Evolutionary conservation across 306 rosid species (phyloP).

Genomic region (Corylus americana): DNA sequence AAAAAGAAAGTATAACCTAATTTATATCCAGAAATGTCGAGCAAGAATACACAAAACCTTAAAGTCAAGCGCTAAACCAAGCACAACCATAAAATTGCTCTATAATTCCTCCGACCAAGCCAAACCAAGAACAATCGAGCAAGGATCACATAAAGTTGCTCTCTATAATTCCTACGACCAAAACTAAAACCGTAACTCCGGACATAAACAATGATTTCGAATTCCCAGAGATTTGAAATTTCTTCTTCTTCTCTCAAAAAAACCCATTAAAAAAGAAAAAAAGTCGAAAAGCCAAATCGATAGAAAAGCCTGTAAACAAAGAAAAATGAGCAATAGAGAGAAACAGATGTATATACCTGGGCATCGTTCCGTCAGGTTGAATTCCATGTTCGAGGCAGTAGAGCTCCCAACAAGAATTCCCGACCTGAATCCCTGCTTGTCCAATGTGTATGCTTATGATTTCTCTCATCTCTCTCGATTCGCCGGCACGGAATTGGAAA

Average conservation of each 20-base stretch:
- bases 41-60: not conserved
- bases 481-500: not conserved
- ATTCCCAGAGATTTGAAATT: conserved; percentile 2
- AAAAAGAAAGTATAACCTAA: not conserved
- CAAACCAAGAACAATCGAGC: not conserved
- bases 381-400: conserved; percentile 81
- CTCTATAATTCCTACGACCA: no score
- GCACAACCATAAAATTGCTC: not conserved
- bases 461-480: conserved; percentile 52
- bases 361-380: conserved; percentile 67
- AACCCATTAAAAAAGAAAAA: not conserved
- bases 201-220: no score
- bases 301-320: not conserved
- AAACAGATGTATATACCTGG: conserved; percentile 42
- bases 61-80: not conserved
- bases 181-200: no score
- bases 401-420: conserved; percentile 82
- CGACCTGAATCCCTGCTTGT: conserved; percentile 82
- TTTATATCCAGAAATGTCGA: not conserved
- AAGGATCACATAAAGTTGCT: not conserved
- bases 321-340: no score
- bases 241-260: not conserved
- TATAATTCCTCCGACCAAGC: not conserved
- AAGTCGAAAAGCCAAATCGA: not conserved
- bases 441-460: conserved; percentile 73